phyloP scores from a whole-genome alignment of 805 yeast genomes.

The Ogataea populi-albae region DNA sequence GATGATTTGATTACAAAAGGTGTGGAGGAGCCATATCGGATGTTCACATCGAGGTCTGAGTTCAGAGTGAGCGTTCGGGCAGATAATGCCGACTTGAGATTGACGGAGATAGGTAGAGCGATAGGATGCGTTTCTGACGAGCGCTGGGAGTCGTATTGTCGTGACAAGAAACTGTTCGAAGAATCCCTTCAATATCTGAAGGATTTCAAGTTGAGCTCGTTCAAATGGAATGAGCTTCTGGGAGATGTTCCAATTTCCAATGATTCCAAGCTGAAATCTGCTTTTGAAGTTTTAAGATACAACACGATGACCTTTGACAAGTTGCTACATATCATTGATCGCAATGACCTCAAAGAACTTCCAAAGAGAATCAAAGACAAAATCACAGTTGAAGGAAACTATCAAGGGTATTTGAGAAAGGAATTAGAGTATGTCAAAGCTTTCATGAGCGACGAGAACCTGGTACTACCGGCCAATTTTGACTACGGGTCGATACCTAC shows the following conservation, averaged over 20 bases:
- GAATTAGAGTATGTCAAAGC: conserved; percentile 72
- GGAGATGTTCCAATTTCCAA: conserved; percentile 48
- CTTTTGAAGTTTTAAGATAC: conserved; percentile 69
- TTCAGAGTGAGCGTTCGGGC: conserved; percentile 86
- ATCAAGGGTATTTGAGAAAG: conserved; percentile 73
- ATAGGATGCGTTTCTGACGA: conserved; percentile 64
- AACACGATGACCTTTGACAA: conserved; percentile 37
- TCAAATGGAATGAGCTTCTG: conserved; percentile 59
- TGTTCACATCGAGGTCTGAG: conserved; percentile 97
- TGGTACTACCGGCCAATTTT: conserved; percentile 65
- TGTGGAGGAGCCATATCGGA: conserved; percentile 93
- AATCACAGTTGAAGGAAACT: conserved; percentile 75
- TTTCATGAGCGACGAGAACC: conserved; percentile 76
- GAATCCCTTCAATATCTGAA: conserved; percentile 45
- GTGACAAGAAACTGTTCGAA: conserved; percentile 45
- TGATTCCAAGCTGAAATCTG: conserved; percentile 54
- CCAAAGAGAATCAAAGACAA: conserved; percentile 52
- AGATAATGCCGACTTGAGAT: conserved; percentile 88
- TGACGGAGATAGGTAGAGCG: conserved; percentile 65
- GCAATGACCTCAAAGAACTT: conserved; percentile 24
- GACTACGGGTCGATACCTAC: conserved; percentile 60
- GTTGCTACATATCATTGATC: conserved; percentile 37
- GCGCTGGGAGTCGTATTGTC: conserved; percentile 49
- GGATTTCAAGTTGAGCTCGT: conserved; percentile 46
- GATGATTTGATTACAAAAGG: conserved; percentile 96